Conservation (phyloP, 352 stramenopile species). For the Phytophthora pini region DNA sequence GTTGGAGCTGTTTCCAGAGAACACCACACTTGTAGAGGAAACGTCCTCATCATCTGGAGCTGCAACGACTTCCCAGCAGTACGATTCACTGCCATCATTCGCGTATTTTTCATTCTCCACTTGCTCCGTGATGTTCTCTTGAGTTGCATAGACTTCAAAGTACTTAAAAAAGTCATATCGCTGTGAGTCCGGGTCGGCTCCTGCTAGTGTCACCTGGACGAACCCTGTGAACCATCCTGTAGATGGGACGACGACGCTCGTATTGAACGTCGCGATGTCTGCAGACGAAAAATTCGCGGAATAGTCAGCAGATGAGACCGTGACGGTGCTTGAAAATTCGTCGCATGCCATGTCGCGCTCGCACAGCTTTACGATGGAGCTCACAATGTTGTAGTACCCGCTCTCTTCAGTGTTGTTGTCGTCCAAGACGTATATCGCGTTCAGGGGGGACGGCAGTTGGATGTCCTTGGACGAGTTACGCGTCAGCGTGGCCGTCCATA, state of each 20-base stretch:
- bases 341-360: slow-evolving; percentile 39
- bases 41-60: slow-evolving; percentile 23
- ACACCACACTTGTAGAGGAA: slow-evolving; percentile 39
- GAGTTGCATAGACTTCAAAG: slow-evolving; percentile 55
- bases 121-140: slow-evolving; percentile 23
- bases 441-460: slow-evolving; percentile 51
- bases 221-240: slow-evolving; percentile 49
- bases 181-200: slow-evolving; percentile 24
- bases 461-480: slow-evolving; percentile 45
- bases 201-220: slow-evolving; percentile 52
- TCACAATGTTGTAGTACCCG: slow-evolving; percentile 55
- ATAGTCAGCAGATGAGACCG: slow-evolving; percentile 29
- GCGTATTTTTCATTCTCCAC: slow-evolving; percentile 36
- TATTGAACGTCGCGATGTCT: slow-evolving; percentile 40
- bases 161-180: slow-evolving; percentile 65
- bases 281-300: slow-evolving; percentile 44
- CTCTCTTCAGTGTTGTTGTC: slow-evolving; percentile 17
- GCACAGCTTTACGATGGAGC: slow-evolving; percentile 57
- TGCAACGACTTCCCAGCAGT: slow-evolving; percentile 59
- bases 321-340: slow-evolving; percentile 47
- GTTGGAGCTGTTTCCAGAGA: slow-evolving; percentile 36
- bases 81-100: slow-evolving; percentile 37
- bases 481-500: slow-evolving; percentile 48
- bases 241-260: slow-evolving; percentile 41
- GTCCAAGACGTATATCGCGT: slow-evolving; percentile 29